Conservation (phyloP, 2,329 filamentous ascomycete genomes). For the Metarhizium sp. region DNA sequence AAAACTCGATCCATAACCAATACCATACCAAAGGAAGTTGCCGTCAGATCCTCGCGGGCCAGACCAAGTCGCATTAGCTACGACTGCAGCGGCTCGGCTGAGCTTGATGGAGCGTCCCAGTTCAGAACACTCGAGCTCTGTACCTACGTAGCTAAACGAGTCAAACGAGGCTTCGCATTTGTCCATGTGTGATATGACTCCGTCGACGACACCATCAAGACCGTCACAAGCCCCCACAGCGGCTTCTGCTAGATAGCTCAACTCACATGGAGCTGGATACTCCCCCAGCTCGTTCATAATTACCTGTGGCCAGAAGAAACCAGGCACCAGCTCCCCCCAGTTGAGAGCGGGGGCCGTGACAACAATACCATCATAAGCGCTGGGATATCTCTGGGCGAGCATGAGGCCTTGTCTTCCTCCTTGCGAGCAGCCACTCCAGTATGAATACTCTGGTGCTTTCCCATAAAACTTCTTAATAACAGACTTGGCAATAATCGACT, state of each 20-base stretch:
- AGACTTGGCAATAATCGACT: slow-evolving; percentile 27
- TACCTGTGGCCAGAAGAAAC: not conserved
- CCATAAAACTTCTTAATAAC: slow-evolving; percentile 33
- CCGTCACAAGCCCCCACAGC: slow-evolving; percentile 37
- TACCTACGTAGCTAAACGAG: not conserved
- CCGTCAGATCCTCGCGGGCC: too few species aligned
- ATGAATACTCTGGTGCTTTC: slow-evolving; percentile 26
- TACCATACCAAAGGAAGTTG: too few species aligned
- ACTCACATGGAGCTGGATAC: not conserved
- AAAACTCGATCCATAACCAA: too few species aligned
- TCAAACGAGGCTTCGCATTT: slow-evolving; percentile 26
- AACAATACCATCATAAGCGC: slow-evolving; percentile 43
- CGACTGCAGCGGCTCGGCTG: too few species aligned
- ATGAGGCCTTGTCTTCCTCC: slow-evolving; percentile 46
- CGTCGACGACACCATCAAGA: slow-evolving; percentile 36
- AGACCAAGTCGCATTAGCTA: too few species aligned
- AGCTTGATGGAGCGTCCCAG: too few species aligned
- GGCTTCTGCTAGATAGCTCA: slow-evolving; percentile 25
- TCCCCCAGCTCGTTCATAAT: not conserved
- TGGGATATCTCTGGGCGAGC: slow-evolving; percentile 38
- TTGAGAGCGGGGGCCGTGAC: slow-evolving; percentile 33
- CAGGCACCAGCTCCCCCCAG: slow-evolving; percentile 11
- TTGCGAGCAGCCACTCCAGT: slow-evolving; percentile 42
- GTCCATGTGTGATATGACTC: slow-evolving; percentile 33
- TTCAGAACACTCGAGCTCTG: not conserved